phyloP scores from a whole-genome alignment of 345 rosid genomes.

The Eucalyptus albens region DNA sequence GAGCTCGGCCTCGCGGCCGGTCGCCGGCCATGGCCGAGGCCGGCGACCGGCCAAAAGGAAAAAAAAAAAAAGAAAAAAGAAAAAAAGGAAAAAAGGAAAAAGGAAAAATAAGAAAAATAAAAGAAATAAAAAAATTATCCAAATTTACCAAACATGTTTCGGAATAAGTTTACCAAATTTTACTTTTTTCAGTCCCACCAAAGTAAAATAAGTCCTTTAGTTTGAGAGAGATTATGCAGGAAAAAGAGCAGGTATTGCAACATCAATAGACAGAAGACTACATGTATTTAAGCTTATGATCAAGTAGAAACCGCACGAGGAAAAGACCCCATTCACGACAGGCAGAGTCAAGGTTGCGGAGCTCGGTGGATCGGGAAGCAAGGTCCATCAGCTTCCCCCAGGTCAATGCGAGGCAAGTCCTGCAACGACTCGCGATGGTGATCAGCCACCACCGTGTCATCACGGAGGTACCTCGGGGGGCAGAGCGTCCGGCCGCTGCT shows the following conservation, averaged over 20 bases:
- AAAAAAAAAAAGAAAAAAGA: too few relatives aligned
- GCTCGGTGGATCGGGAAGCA: not conserved
- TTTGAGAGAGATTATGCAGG: not conserved
- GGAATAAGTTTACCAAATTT: too few relatives aligned
- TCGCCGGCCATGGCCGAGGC: too few relatives aligned
- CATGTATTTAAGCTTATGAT: not conserved
- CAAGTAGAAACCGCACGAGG: not conserved
- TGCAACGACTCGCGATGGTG: not conserved
- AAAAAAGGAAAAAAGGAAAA: too few relatives aligned
- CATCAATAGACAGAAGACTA: not conserved
- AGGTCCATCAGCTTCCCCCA: slow-evolving; percentile 4
- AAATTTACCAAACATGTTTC: too few relatives aligned
- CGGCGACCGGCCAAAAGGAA: too few relatives aligned
- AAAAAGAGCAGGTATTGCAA: not conserved
- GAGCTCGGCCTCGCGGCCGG: too few relatives aligned
- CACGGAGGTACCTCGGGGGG: slow-evolving; percentile 10
- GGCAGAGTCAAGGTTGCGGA: slow-evolving; percentile 7
- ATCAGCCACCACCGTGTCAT: not conserved
- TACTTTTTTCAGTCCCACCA: too few relatives aligned
- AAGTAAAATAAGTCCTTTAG: not conserved
- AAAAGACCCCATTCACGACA: slow-evolving; percentile 17
- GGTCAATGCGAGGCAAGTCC: slow-evolving; percentile 9
- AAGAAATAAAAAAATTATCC: too few relatives aligned
- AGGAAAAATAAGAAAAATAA: too few relatives aligned
- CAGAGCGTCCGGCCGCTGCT: not conserved